phyloP scores from a whole-genome alignment of 352 stramenopile species.

The Globisporangium cederbergense region DNA sequence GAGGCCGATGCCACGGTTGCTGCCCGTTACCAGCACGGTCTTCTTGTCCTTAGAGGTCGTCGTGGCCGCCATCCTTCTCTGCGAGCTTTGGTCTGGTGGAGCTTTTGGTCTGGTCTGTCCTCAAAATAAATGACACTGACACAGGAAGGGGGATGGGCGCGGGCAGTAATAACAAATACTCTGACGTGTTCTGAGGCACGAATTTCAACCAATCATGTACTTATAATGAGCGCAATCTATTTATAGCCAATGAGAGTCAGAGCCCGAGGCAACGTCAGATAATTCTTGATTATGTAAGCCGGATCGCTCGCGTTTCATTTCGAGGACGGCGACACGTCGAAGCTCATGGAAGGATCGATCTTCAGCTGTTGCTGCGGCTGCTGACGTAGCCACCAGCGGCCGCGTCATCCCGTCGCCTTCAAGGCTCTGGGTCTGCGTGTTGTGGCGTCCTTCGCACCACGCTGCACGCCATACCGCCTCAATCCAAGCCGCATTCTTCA shows the following conservation, averaged over 20 bases:
- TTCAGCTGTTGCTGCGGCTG: background rate
- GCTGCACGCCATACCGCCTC: background rate
- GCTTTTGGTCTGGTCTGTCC: background rate
- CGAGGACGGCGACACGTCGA: background rate
- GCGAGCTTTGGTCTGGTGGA: background rate
- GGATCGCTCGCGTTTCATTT: background rate
- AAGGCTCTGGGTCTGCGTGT: background rate
- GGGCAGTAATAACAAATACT: background rate
- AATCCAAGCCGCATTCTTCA: background rate
- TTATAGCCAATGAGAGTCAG: background rate
- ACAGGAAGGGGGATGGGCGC: background rate
- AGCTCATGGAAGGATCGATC: background rate
- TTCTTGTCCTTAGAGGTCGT: slow-evolving; percentile 16
- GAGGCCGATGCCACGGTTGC: slow-evolving; percentile 38
- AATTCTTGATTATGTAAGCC: background rate
- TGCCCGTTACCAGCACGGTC: slow-evolving; percentile 46
- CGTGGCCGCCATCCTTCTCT: background rate
- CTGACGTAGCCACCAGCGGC: background rate
- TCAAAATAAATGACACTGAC: no score
- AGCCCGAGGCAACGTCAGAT: background rate
- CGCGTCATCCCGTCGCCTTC: background rate
- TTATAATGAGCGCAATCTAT: background rate
- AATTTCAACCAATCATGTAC: background rate
- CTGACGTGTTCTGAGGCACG: background rate
- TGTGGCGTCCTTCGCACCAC: background rate